Base-by-base conservation (phyloP, 345 rosid species). In the Psidium friedrichsthalianum region DNA sequence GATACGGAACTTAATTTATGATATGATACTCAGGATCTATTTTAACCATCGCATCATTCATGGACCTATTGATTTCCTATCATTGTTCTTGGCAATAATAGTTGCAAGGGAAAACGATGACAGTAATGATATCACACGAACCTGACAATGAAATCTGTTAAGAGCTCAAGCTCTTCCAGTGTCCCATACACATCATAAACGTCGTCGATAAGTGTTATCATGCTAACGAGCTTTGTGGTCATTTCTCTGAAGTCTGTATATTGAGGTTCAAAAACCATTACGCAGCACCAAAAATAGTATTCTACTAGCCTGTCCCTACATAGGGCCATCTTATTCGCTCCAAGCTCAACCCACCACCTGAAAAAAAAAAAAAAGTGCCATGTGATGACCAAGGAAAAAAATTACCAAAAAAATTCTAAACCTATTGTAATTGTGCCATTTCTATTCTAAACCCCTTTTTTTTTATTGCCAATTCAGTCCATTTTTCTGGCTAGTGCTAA, bases 301-400 rank as follows among this genome's bases (percentile, higher is more conserved):
- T 86, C 87, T 6, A 58, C 56, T 20, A 86, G 84, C 80, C 84
- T 51, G n/a, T 86, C 87, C 54, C 82, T 47, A 20, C 32, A 69
- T 6, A 86, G 59, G 44, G 56, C 36, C 56, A 86, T 81, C 81
- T 81, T 82, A 32, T 82, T 57, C 25, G 15, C 44, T 18, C 87
- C 81, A 69, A 86, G 24, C 16, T 86, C 32, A 59, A 51, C 78
- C 87, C 64, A 86, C 84, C 87, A 86, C 84, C 84, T 82, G n/a
- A 44, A 44, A 44, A 36, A 36, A 36, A 36, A 44, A 40, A 56
- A 85, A 25, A 25, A 25, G 11, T 57, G 64, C 14, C 16, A 52
- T 14, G 53, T 0, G n/a, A 80, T 80, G 47, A 44, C 47, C 6
- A 44, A 44, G 47, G 47, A 6, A 6, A 44, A 44, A 44, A 44